A percentile compares a stretch with the other conserved stretches of the same genome.
phyloP scores from a whole-genome alignment of 208 protist species.

The Acanthamoeba sp. region DNA sequence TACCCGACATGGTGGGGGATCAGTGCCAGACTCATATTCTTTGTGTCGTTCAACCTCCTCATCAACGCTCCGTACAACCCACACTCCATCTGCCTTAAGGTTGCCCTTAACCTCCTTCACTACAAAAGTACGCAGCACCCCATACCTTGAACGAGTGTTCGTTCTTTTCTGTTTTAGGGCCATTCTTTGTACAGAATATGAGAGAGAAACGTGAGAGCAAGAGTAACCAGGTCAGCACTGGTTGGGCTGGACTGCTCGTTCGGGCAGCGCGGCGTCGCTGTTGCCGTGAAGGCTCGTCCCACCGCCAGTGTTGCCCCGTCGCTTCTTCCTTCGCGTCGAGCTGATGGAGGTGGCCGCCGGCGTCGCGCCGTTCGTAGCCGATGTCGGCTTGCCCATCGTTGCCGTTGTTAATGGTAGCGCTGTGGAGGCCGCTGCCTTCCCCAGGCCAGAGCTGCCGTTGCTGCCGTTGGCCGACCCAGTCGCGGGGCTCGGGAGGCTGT shows the following conservation, averaged over 20 bases:
- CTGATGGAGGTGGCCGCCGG: neutral
- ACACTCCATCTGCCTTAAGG: too few relatives aligned
- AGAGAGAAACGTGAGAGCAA: neutral
- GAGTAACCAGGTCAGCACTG: conserved; percentile 9
- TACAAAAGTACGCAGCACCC: too few relatives aligned
- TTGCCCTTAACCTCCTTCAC: too few relatives aligned
- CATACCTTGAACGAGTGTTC: too few relatives aligned
- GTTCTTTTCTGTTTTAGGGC: too few relatives aligned
- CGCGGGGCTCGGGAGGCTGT: neutral
- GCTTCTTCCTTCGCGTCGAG: conserved; percentile 41
- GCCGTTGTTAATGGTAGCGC: neutral
- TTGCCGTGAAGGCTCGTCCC: neutral
- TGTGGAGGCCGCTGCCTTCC: neutral
- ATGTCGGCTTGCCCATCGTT: neutral
- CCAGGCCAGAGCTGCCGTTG: neutral
- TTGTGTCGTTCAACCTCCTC: too few relatives aligned
- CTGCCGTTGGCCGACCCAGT: neutral
- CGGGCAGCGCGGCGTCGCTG: neutral
- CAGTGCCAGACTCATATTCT: too few relatives aligned
- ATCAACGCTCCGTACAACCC: too few relatives aligned
- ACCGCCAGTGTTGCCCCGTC: neutral
- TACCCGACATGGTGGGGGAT: too few relatives aligned
- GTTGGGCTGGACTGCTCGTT: conserved; percentile 55
- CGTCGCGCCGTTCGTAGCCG: neutral
- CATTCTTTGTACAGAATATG: neutral